phyloP scores from a whole-genome alignment of 2,329 filamentous ascomycete species.

The Chaetomium globosum region DNA sequence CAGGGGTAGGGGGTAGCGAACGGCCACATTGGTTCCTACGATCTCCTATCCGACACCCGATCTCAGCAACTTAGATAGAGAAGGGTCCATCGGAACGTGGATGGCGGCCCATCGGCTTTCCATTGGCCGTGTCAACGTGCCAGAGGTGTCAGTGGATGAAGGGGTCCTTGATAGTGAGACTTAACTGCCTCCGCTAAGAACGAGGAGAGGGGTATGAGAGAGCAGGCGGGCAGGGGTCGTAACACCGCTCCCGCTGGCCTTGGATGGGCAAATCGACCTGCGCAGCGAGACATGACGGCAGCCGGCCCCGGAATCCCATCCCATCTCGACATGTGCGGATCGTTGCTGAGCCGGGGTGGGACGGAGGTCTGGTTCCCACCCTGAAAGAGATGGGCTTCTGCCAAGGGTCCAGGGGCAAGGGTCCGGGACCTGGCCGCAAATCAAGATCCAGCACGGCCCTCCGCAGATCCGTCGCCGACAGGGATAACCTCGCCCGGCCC shows the following conservation, averaged over 20 bases:
- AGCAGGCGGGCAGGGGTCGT: slow-evolving; percentile 5
- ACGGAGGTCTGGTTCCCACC: slow-evolving; percentile 3
- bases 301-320: background rate
- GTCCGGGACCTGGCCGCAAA: slow-evolving; percentile 27
- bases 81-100: background rate
- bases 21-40: slow-evolving; percentile 1
- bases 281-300: slow-evolving; percentile 4
- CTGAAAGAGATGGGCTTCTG: background rate
- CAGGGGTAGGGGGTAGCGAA: slow-evolving; percentile 12
- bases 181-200: background rate
- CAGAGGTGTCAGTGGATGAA: background rate
- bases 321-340: slow-evolving; percentile 7
- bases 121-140: background rate
- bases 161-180: background rate
- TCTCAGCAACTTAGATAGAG: slow-evolving; percentile 3
- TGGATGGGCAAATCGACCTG: slow-evolving; percentile 7
- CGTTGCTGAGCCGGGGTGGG: background rate
- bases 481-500: slow-evolving; percentile 6
- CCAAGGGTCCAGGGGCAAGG: slow-evolving; percentile 15
- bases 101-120: background rate
- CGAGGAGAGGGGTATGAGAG: background rate
- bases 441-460: slow-evolving; percentile 25
- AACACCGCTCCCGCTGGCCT: background rate
- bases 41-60: slow-evolving; percentile 19
- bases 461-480: slow-evolving; percentile 18